A percentile compares a stretch with the other conserved stretches of the same genome.
Conservation (phyloP, 805 yeast species). For the Priceomyces medius region DNA sequence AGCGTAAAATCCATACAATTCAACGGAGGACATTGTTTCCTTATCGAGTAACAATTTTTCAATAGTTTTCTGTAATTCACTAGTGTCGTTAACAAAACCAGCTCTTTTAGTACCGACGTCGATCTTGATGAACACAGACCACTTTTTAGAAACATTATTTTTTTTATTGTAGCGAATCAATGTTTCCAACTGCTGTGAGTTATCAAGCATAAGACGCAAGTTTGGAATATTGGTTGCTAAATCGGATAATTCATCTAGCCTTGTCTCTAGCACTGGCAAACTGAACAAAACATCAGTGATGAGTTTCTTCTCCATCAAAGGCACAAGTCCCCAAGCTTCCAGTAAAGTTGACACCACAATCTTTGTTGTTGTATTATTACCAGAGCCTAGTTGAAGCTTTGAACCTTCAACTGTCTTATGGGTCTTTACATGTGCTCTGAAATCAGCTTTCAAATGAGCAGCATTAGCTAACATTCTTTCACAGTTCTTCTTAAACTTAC, state of each 20-base stretch:
- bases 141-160: slow-evolving; percentile 30
- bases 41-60: slow-evolving; percentile 22
- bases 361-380: slow-evolving; percentile 39
- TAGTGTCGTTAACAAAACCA: slow-evolving; percentile 43
- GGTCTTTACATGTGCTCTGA: slow-evolving; percentile 75
- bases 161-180: slow-evolving; percentile 37
- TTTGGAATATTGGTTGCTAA: slow-evolving; percentile 41
- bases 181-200: slow-evolving; percentile 52
- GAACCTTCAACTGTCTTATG: slow-evolving; percentile 68
- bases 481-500: slow-evolving; percentile 43
- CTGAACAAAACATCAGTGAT: slow-evolving; percentile 34
- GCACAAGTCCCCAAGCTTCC: slow-evolving; percentile 59
- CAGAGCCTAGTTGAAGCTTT: slow-evolving; percentile 45
- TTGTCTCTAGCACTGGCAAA: slow-evolving; percentile 48
- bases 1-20: slow-evolving; percentile 67
- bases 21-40: slow-evolving; percentile 30
- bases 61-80: slow-evolving; percentile 37
- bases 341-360: slow-evolving; percentile 67
- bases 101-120: slow-evolving; percentile 75
- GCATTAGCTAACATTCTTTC: slow-evolving; percentile 50
- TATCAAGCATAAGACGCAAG: slow-evolving; percentile 61
- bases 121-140: slow-evolving; percentile 68
- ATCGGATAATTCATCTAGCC: slow-evolving; percentile 47
- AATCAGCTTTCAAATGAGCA: slow-evolving; percentile 35
- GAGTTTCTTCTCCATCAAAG: slow-evolving; percentile 37